These are phyloP conservation scores for Pseudozyma pruni DNA, from an alignment of 1,284 basidiomycete species.

Conservation along the genomic window DNA sequence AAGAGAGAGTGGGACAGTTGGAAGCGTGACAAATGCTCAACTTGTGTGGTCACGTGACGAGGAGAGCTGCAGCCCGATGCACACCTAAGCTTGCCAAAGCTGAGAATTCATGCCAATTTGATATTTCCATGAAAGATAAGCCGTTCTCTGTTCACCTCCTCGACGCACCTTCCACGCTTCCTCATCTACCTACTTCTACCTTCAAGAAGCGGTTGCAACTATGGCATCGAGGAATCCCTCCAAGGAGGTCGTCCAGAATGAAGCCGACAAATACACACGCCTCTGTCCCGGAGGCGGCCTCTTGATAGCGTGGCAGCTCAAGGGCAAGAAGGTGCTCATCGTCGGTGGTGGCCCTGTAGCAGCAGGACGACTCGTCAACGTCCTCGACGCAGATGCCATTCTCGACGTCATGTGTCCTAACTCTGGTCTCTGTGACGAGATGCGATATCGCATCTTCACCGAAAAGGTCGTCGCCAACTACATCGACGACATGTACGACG, in stretches of 20 bases:
- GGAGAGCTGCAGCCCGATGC: slow-evolving; percentile 20
- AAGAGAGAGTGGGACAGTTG: no score
- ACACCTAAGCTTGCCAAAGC: slow-evolving; percentile 13
- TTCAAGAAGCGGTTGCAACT: not conserved
- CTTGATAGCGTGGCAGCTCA: slow-evolving; percentile 86
- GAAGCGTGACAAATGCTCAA: not conserved
- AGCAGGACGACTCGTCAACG: slow-evolving; percentile 70
- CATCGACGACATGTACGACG: slow-evolving; percentile 67
- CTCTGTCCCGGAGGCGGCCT: slow-evolving; percentile 76
- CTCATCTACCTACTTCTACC: not conserved
- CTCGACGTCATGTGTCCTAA: slow-evolving; percentile 64
- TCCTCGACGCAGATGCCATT: slow-evolving; percentile 63
- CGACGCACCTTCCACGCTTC: not conserved
- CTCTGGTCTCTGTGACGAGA: slow-evolving; percentile 61
- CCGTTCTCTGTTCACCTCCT: not conserved
- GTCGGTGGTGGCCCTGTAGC: slow-evolving; percentile 90
- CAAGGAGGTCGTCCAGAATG: slow-evolving; percentile 6
- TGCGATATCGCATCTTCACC: slow-evolving; percentile 55
- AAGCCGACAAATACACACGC: slow-evolving; percentile 49
- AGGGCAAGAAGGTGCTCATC: slow-evolving; percentile 80
- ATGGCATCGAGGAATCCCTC: slow-evolving; percentile 48
- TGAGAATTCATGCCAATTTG: slow-evolving; percentile 15
- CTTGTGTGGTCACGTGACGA: slow-evolving; percentile 27
- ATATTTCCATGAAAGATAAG: slow-evolving; percentile 7
- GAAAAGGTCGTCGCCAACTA: slow-evolving; percentile 55